Base-by-base conservation (phyloP, 73 alveolate species). In the Tetrahymena thermophila region DNA sequence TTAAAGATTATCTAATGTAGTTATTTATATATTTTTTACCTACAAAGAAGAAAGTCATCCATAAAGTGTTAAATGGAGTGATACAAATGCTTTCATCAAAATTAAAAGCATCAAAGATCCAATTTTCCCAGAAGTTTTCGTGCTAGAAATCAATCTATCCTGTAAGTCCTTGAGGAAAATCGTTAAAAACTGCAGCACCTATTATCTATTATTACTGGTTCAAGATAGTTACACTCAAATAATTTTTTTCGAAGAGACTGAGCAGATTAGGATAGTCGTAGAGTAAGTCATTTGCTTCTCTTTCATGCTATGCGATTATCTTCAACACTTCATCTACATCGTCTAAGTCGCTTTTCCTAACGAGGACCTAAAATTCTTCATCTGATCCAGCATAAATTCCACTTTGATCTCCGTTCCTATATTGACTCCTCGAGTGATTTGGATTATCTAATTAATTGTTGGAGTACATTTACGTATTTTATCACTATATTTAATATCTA, bases 101-200 rank as follows among this genome's bases (percentile, higher is more conserved):
- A 94, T 94, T 96, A 95, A 96, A 98, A 16, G 97, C 99, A 85
- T 97, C 97, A 50, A 43, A 85, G 94, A 97, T 94, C 99, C 98
- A 98, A 56, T 93, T 94, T 85, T 98, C 99, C 99, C 99, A 98
- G 85, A 95, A 94, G 96, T 98, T 97, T 94, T 97, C 98, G 56
- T 97, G 98, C 94, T 97, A 94, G 93, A 96, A 98, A 95, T 97
- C 98, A 93, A 96, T 95, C 96, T 83, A 93, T 23, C 98, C 98
- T 35, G 97, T 96, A 84, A 98, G 94, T 34, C 97, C 98, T 85
- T 98, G 98, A 19, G 99, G 99, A 94, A 93, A 97, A 93, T 98
- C 99, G 95, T 97, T 98, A 93, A 98, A 98, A 25, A 98, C 98
- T 25, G 99, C 99, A 94, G 97, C 97, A 56, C 98, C 99, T 35